Conservation (phyloP, 192 early-diverging fungal genomes). For the Anaeromyces robustus region DNA sequence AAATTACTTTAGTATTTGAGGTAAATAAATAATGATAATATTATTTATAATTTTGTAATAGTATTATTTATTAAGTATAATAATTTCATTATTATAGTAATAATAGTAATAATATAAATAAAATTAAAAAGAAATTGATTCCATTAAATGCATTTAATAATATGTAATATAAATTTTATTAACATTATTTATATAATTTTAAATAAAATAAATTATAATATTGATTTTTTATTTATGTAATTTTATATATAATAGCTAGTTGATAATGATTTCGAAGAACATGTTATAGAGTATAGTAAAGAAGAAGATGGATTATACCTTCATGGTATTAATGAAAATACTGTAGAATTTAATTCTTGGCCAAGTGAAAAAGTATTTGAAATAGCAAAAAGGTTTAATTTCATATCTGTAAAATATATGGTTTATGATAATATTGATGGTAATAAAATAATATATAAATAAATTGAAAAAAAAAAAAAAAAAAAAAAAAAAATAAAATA, state of each 20-base stretch:
- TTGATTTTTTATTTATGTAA: no score
- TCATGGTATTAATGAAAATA: conserved; percentile 83
- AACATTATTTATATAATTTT: no score
- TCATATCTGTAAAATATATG: conserved; percentile 34
- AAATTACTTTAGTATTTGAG: conserved; percentile 72
- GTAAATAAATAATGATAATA: conserved; percentile 11
- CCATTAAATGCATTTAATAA: no score
- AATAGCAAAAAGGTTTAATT: conserved; percentile 60
- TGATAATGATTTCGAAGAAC: conserved; percentile 93
- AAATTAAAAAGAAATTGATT: no score
- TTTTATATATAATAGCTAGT: conserved; percentile 57
- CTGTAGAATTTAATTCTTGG: conserved; percentile 51
- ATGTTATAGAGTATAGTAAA: conserved; percentile 69
- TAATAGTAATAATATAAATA: no score
- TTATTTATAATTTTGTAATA: background rate
- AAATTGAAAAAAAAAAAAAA: no score
- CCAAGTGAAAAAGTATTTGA: conserved; percentile 36
- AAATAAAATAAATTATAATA: no score
- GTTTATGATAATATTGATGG: conserved; percentile 29
- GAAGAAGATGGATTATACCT: conserved; percentile 70
- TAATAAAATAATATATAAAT: background rate
- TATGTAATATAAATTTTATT: no score
- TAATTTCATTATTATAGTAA: no score
- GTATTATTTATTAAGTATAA: no score
- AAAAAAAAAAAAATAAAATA: no score